Percentiles rank a stretch among this genome's conserved stretches.
phyloP scores from a whole-genome alignment of 2,329 filamentous ascomycete genomes.

The Beauveria sp. region DNA sequence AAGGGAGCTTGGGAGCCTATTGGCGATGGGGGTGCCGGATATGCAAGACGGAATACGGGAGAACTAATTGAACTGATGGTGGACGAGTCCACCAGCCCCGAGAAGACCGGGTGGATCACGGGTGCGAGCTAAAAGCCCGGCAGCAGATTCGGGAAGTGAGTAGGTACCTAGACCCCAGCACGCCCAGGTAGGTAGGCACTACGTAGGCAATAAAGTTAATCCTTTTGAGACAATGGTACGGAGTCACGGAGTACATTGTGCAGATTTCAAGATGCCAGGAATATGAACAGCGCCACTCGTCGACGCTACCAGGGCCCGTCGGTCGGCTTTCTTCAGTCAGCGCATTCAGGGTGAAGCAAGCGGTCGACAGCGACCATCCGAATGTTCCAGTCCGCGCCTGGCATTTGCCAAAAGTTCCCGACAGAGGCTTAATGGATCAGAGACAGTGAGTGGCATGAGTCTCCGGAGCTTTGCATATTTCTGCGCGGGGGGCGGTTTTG shows the following conservation, averaged over 20 bases:
- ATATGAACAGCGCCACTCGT: not conserved
- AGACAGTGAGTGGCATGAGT: no score
- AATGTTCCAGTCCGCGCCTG: not conserved
- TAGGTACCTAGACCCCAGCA: not conserved
- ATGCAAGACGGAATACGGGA: not conserved
- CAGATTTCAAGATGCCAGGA: not conserved
- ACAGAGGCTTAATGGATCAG: no score
- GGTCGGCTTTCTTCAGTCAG: not conserved
- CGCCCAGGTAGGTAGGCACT: not conserved
- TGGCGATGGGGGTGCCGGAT: not conserved
- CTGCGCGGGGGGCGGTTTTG: not conserved
- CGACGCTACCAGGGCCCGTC: not conserved
- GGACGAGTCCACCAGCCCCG: not conserved
- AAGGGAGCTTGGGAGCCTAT: not conserved
- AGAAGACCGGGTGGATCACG: not conserved
- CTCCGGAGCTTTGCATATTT: not conserved
- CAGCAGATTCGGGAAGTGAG: slow-evolving; percentile 14
- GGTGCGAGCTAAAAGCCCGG: slow-evolving; percentile 12
- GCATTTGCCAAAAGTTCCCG: not conserved
- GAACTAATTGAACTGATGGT: not conserved
- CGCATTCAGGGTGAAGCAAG: not conserved
- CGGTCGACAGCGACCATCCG: no score
- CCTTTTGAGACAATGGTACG: not conserved
- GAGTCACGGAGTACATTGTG: not conserved
- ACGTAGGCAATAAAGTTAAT: not conserved